Evolutionary conservation across 2,329 filamentous ascomycete species (phyloP).

Genomic region (Raffaelea arxii): DNA sequence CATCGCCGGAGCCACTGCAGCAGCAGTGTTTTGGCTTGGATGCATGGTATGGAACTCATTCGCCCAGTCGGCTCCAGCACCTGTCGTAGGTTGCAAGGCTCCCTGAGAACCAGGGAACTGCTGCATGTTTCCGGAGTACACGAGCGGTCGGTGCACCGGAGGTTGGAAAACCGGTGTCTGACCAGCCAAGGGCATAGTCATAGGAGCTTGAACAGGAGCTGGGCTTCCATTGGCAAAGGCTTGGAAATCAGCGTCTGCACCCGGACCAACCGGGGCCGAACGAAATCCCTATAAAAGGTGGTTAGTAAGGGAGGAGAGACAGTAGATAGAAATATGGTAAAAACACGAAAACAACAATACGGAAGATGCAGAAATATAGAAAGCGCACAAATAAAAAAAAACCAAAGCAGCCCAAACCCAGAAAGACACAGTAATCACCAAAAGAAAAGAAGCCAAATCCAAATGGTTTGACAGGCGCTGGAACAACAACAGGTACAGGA

Average conservation of each 20-base stretch:
- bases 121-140: not conserved
- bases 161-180: not conserved
- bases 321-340: not conserved
- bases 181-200: not conserved
- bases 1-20: not conserved
- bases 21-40: not conserved
- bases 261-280: conserved; percentile 3
- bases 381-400: not conserved
- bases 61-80: conserved; percentile 5
- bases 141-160: not conserved
- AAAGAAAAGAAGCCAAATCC: not conserved
- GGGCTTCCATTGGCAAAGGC: conserved; percentile 8
- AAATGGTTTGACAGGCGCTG: too few relatives aligned
- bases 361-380: not conserved
- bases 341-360: not conserved
- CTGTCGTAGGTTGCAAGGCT: not conserved
- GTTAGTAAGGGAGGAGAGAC: not conserved
- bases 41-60: conserved; percentile 8
- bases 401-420: not conserved
- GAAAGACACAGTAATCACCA: not conserved
- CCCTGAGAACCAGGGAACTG: not conserved
- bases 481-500: not conserved
- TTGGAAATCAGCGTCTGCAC: conserved; percentile 9
- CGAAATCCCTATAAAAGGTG: conserved; percentile 10
- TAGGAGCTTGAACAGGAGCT: not conserved